Evolutionary conservation across 1,284 basidiomycete genomes (phyloP), one percentile per base, ranked within the genome.

Genomic region (Phellinidium pouzarii): DNA sequence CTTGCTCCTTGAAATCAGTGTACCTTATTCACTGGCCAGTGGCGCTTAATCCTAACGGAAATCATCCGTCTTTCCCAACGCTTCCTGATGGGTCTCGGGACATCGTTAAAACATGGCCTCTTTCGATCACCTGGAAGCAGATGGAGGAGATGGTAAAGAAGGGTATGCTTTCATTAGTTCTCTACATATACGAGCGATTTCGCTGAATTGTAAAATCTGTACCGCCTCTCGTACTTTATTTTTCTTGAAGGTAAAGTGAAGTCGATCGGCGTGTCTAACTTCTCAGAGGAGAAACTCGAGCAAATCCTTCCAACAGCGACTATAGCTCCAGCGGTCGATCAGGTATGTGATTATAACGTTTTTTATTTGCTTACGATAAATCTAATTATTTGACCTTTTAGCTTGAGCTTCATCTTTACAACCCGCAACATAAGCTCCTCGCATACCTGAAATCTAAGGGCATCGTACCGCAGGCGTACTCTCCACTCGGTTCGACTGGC

Each of bases 251-350:
- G 49, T 17, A 55, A 55, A 42, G 43, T 41, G 12, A 50, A 44
- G 31, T 50, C 53, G 2, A 55, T 51, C 76, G 79, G 84, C 59
- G 79, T 88, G 44, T 86, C 82, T 52, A 88, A 87, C 70, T 78
- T 86, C 61, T 84, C 80, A 17, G 71, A 81, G 48, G 66, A 76
- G 54, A 85, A 72, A 66, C 67, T 88, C 40, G 70, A 79, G 56
- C 70, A 77, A 31, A 71, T 88, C 31, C 69, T 90, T 34, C 73
- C 73, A 55, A 72, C 74, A 38, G 77, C 79, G 48, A 79, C 76
- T 26, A 72, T 88, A 52, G 68, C 84, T 22, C 89, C 89, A 12
- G 88, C 86, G 1, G 83, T 85, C 29, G 89, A 91, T 67, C 89
- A 91, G 68, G 74, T 87, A 44, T 25, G 36, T 8, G 17, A 11